phyloP scores from a whole-genome alignment of 176 grass and related monocot genomes.

The Panicum miliaceum region DNA sequence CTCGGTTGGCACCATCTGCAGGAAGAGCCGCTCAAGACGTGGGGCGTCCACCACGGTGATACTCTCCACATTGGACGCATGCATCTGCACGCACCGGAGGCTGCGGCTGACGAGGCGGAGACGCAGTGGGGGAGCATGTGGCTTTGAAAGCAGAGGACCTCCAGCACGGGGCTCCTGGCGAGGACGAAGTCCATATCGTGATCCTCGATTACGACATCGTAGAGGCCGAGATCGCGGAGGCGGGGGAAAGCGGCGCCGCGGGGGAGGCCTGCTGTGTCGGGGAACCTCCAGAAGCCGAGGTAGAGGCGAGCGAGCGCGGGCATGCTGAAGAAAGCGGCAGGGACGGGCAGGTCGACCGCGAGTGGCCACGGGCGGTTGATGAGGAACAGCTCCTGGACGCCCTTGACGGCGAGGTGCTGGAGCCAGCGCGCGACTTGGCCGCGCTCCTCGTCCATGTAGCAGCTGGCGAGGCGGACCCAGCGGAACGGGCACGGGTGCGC shows the following conservation, averaged over 20 bases:
- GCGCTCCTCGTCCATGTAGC: background rate
- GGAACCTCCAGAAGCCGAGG: conserved; percentile 28
- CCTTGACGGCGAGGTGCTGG: conserved; percentile 27
- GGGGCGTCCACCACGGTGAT: too few relatives aligned
- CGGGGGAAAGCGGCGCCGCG: conserved; percentile 5
- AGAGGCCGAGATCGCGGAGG: conserved; percentile 40
- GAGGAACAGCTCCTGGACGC: conserved; percentile 37
- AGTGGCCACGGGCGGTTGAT: conserved; percentile 26
- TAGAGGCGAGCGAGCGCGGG: conserved; percentile 32
- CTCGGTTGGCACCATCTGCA: too few relatives aligned
- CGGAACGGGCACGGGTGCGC: conserved; percentile 20
- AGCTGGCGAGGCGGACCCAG: conserved; percentile 20
- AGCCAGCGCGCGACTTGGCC: background rate
- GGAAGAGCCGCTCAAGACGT: too few relatives aligned
- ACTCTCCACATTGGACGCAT: too few relatives aligned
- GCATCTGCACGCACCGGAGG: too few relatives aligned
- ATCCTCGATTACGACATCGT: background rate
- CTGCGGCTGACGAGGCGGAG: too few relatives aligned
- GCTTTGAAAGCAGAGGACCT: background rate
- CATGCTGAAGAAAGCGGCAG: conserved; percentile 5
- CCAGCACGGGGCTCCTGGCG: conserved; percentile 35
- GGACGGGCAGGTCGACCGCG: background rate
- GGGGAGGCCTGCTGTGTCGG: conserved; percentile 6
- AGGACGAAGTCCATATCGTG: conserved; percentile 27
- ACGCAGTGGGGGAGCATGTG: background rate